Evolutionary conservation across 495 filamentous ascomycete genomes (phyloP).

Genomic region (Talaromyces wortmannii): DNA sequence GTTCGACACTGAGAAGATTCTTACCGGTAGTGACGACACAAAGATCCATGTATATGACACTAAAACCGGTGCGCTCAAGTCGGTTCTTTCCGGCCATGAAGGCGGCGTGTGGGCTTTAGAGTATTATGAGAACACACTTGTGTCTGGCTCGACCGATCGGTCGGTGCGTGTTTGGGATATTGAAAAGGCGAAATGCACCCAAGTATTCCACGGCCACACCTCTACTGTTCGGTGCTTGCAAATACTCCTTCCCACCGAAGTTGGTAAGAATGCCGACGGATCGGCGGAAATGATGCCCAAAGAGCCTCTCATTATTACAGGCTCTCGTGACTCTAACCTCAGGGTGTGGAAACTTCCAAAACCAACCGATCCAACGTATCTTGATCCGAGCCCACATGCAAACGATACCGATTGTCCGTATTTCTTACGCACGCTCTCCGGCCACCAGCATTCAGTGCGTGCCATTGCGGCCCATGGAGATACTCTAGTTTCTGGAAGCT

Average conservation of each 20-base stretch:
- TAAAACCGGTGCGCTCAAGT: constrained; percentile 80
- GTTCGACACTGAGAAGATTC: constrained; percentile 95
- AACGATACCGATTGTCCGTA: constrained; percentile 88
- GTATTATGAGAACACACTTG: constrained; percentile 88
- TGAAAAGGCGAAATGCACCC: constrained; percentile 78
- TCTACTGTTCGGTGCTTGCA: constrained; percentile 95
- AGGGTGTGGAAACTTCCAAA: constrained; percentile 95
- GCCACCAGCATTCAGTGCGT: constrained; percentile 92
- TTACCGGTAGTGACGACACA: constrained; percentile 96
- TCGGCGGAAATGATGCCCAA: constrained; percentile 80
- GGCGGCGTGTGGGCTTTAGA: constrained; percentile 98
- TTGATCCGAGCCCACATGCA: constrained; percentile 64
- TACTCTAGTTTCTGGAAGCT: constrained; percentile 96
- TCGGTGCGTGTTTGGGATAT: constrained; percentile 98
- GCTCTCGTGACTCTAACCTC: constrained; percentile 89
- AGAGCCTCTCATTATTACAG: constrained; percentile 92
- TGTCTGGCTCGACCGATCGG: constrained; percentile 93
- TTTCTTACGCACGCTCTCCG: constrained; percentile 79
- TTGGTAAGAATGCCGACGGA: constrained; percentile 67
- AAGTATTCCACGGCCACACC: constrained; percentile 95
- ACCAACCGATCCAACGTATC: constrained; percentile 63
- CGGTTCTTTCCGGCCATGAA: constrained; percentile 84
- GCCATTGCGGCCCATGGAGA: constrained; percentile 95
- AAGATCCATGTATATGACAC: constrained; percentile 99
- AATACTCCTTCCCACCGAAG: constrained; percentile 80